Evolutionary conservation across 805 yeast species (phyloP).

Genomic region (Hanseniaspora opuntiae): DNA sequence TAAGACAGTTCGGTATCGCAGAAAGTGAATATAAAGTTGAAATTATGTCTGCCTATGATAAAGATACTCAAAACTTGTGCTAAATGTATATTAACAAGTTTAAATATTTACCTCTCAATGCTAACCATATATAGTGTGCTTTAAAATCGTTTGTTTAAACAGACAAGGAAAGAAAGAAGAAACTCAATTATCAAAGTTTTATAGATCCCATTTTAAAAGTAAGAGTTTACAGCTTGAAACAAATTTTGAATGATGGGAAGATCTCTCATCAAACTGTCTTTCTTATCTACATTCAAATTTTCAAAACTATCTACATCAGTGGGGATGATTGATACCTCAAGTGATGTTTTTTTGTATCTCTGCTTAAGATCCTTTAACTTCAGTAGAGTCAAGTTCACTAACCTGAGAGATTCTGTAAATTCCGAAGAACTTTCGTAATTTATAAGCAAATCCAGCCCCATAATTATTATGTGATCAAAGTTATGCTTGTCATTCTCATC

Average conservation of each 20-base stretch:
- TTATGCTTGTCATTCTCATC: slow-evolving; percentile 13
- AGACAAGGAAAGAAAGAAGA: no score
- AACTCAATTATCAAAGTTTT: neutral
- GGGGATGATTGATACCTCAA: slow-evolving; percentile 2
- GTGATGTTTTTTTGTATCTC: neutral
- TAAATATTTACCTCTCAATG: no score
- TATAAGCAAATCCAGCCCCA: slow-evolving; percentile 21
- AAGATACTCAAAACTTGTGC: slow-evolving; percentile 31
- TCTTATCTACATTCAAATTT: neutral
- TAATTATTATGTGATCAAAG: slow-evolving; percentile 19
- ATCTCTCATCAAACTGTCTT: neutral
- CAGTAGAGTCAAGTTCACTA: slow-evolving; percentile 3
- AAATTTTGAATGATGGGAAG: neutral
- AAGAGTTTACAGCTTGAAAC: neutral
- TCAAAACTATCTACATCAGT: neutral
- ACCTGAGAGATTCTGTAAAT: neutral
- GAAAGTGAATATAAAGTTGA: slow-evolving; percentile 79
- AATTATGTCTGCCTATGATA: slow-evolving; percentile 64
- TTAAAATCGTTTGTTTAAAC: no score
- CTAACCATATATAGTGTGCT: no score
- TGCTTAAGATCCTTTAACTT: slow-evolving; percentile 3
- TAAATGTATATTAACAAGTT: neutral
- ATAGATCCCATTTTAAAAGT: neutral
- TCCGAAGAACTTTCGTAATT: neutral
- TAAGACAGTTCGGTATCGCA: slow-evolving; percentile 93